These are phyloP conservation scores for Leccinum glutinopallens DNA, from an alignment of 1,284 basidiomycete genomes.

Conservation along the genomic window DNA sequence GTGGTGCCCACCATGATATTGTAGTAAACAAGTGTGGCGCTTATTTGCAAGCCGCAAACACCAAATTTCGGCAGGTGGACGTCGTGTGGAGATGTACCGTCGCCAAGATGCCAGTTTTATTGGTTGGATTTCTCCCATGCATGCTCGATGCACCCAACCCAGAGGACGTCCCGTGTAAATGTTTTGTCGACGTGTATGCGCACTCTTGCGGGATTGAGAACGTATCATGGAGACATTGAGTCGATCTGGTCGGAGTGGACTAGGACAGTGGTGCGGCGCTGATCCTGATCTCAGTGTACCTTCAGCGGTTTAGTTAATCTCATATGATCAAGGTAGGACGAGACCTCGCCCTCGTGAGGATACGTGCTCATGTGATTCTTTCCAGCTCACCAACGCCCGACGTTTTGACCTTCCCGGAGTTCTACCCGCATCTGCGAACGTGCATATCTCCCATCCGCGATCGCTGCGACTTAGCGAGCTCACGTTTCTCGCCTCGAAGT, in stretches of 20 bases:
- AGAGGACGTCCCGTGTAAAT: slow-evolving; percentile 41
- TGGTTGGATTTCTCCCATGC: slow-evolving; percentile 53
- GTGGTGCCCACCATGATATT: slow-evolving; percentile 59
- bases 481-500: slow-evolving; percentile 49
- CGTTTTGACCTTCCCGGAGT: slow-evolving; percentile 41
- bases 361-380: neutral
- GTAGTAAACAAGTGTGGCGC: slow-evolving; percentile 43
- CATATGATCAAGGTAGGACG: slow-evolving; percentile 48
- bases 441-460: slow-evolving; percentile 63
- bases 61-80: slow-evolving; percentile 54
- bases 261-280: slow-evolving; percentile 47
- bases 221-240: slow-evolving; percentile 41
- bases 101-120: slow-evolving; percentile 44
- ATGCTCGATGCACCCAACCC: slow-evolving; percentile 42
- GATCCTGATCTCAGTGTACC: slow-evolving; percentile 61
- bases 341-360: neutral
- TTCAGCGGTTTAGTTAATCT: slow-evolving; percentile 56
- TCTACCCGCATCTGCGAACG: slow-evolving; percentile 49
- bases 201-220: slow-evolving; percentile 45
- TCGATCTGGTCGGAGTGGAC: slow-evolving; percentile 52
- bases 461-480: slow-evolving; percentile 56
- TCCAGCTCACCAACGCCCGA: slow-evolving; percentile 25
- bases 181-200: slow-evolving; percentile 51
- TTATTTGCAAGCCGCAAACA: slow-evolving; percentile 53
- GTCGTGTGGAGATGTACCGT: slow-evolving; percentile 57